Conservation (phyloP, 2,329 filamentous ascomycete species). For the Colletotrichum acutatum region DNA sequence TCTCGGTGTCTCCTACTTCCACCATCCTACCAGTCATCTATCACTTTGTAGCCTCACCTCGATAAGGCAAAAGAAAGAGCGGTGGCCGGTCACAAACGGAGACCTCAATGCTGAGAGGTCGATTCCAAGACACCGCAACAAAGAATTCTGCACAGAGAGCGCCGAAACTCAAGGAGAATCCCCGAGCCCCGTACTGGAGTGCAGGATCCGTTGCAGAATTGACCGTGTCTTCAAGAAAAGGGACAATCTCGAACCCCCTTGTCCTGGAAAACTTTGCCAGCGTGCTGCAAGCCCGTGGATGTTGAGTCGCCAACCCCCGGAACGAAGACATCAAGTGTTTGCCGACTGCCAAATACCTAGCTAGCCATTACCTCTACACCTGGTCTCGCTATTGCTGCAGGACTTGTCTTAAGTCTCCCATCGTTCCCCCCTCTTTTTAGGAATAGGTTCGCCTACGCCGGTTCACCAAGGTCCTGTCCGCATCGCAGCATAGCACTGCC, state of each 20-base stretch:
- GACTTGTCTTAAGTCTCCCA: constrained; percentile 45
- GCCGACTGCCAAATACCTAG: constrained; percentile 30
- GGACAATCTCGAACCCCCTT: constrained; percentile 46
- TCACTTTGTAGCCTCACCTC: constrained; percentile 52
- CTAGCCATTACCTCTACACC: constrained; percentile 5
- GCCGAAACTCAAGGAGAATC: constrained; percentile 37
- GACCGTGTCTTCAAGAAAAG: constrained; percentile 42
- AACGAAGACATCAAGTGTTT: constrained; percentile 30
- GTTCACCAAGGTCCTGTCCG: constrained; percentile 23
- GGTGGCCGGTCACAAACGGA: constrained; percentile 61
- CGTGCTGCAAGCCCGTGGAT: constrained; percentile 13
- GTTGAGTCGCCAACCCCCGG: constrained; percentile 24
- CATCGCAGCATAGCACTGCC: constrained; percentile 28
- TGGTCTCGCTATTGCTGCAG: constrained; percentile 40
- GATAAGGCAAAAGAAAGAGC: constrained; percentile 57
- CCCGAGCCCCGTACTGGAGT: constrained; percentile 29
- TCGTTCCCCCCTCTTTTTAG: constrained; percentile 35
- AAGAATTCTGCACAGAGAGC: constrained; percentile 59
- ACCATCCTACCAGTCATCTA: constrained; percentile 46
- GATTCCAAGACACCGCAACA: constrained; percentile 62
- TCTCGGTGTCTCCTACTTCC: constrained; percentile 23
- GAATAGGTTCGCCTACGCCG: constrained; percentile 16
- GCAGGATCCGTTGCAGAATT: constrained; percentile 26
- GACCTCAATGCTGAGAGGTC: constrained; percentile 52
- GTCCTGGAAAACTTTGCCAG: constrained; percentile 41